Evolutionary conservation across 208 protist genomes (phyloP).

Genomic region (Leishmania martiniquensis): DNA sequence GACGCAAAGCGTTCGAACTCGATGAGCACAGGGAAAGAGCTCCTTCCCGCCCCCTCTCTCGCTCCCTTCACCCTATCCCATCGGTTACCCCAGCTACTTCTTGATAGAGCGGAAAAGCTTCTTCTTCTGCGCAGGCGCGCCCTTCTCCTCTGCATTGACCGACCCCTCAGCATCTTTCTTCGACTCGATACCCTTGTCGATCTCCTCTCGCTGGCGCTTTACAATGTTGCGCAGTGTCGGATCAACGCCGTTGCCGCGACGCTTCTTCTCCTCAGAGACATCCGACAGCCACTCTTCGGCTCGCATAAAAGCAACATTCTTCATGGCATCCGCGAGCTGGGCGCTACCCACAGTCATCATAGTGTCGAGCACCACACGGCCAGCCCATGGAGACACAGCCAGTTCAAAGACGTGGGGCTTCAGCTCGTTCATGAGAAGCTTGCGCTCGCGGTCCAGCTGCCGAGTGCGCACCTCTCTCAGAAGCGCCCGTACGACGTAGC

Average conservation of each 20-base stretch:
- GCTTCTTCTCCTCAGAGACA: conserved; percentile 50
- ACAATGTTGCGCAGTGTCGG: conserved; percentile 74
- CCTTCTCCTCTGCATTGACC: not conserved
- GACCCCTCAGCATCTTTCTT: conserved; percentile 11
- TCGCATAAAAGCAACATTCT: conserved; percentile 82
- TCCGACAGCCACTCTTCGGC: conserved; percentile 85
- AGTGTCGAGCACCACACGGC: conserved; percentile 84
- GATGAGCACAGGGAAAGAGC: not conserved
- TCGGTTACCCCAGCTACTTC: conserved; percentile 38
- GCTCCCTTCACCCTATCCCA: too few relatives aligned
- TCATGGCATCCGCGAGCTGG: conserved; percentile 74
- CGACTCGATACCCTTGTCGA: conserved; percentile 32
- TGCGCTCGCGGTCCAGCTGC: conserved; percentile 61
- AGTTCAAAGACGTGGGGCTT: conserved; percentile 90
- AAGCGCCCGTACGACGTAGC: conserved; percentile 82
- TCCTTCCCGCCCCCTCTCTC: too few relatives aligned
- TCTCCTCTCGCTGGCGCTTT: conserved; percentile 67
- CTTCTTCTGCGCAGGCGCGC: conserved; percentile 43
- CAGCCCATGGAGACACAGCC: conserved; percentile 84
- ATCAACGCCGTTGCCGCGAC: conserved; percentile 59
- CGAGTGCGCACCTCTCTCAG: conserved; percentile 72
- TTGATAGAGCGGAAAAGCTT: conserved; percentile 76
- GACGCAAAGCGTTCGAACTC: too few relatives aligned
- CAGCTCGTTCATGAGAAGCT: conserved; percentile 79
- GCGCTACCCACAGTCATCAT: conserved; percentile 74